These are phyloP conservation scores for Phytophthora nicotianae DNA, from an alignment of 352 stramenopile species.

Conservation along the genomic window DNA sequence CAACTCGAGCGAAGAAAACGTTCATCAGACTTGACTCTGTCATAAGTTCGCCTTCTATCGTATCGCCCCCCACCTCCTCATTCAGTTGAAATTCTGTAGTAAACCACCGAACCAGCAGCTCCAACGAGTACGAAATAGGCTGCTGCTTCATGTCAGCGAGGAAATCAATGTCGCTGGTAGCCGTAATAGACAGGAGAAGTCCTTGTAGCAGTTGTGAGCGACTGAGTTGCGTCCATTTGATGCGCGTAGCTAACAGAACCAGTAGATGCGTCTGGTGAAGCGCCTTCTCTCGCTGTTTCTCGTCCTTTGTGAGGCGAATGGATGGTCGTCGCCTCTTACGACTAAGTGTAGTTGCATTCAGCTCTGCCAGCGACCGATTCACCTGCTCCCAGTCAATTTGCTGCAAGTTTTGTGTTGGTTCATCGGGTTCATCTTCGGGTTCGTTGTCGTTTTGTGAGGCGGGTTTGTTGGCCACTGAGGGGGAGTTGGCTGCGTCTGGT, in stretches of 20 bases:
- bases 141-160: slow-evolving; percentile 39
- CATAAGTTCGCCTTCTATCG: slow-evolving; percentile 26
- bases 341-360: slow-evolving; percentile 23
- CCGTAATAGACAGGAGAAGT: slow-evolving; percentile 65
- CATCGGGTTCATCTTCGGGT: slow-evolving; percentile 4
- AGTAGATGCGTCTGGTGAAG: slow-evolving; percentile 79
- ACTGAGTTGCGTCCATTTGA: slow-evolving; percentile 53
- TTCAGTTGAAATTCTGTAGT: slow-evolving; percentile 44
- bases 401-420: slow-evolving; percentile 37
- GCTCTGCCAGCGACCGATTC: slow-evolving; percentile 53
- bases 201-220: slow-evolving; percentile 52
- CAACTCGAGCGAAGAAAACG: slow-evolving; percentile 55
- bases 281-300: slow-evolving; percentile 65
- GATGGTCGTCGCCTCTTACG: slow-evolving; percentile 42
- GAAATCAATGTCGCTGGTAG: slow-evolving; percentile 51
- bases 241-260: slow-evolving; percentile 54
- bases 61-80: slow-evolving; percentile 16
- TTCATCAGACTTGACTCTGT: slow-evolving; percentile 58
- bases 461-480: slow-evolving; percentile 22
- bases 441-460: slow-evolving; percentile 11
- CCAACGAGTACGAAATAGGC: slow-evolving; percentile 55
- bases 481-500: neutral
- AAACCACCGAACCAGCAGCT: slow-evolving; percentile 79
- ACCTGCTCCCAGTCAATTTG: slow-evolving; percentile 75
- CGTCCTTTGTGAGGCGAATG: slow-evolving; percentile 60